Conservation (phyloP, 306 rosid genomes). For the Cicer cuneatum region DNA sequence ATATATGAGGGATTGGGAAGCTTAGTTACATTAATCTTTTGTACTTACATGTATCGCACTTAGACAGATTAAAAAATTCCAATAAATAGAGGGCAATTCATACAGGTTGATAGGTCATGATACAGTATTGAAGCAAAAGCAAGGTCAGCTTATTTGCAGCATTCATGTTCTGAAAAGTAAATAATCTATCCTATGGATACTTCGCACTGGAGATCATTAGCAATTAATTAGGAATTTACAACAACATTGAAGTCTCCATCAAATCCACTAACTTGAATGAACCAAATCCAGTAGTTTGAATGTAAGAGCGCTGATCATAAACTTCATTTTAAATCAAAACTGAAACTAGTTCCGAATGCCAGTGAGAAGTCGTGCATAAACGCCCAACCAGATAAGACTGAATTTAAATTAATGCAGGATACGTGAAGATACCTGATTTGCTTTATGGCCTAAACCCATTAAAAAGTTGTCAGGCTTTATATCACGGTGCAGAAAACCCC, state of each 20-base stretch:
- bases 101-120: neutral
- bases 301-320: slow-evolving; percentile 7
- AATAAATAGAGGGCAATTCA: neutral
- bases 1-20: slow-evolving; percentile 4
- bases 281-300: neutral
- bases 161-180: slow-evolving; percentile 37
- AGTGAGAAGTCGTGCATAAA: slow-evolving; percentile 21
- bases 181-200: slow-evolving; percentile 1
- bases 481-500: slow-evolving; percentile 98
- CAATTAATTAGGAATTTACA: slow-evolving; percentile 6
- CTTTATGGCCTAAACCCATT: slow-evolving; percentile 98
- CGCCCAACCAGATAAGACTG: slow-evolving; percentile 12
- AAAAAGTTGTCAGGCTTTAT: slow-evolving; percentile 99
- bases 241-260: slow-evolving; percentile 21
- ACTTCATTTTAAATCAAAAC: slow-evolving; percentile 16
- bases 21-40: neutral
- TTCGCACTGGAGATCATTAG: neutral
- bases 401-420: slow-evolving; percentile 21
- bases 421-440: slow-evolving; percentile 79
- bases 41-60: neutral
- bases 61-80: slow-evolving; percentile 3
- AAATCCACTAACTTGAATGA: neutral
- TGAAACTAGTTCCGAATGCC: slow-evolving; percentile 26
- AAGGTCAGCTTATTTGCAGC: slow-evolving; percentile 34
- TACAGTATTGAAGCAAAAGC: neutral